Evolutionary conservation across 2,329 filamentous ascomycete species (phyloP).

Genomic region (Metarhizium guizhouense): DNA sequence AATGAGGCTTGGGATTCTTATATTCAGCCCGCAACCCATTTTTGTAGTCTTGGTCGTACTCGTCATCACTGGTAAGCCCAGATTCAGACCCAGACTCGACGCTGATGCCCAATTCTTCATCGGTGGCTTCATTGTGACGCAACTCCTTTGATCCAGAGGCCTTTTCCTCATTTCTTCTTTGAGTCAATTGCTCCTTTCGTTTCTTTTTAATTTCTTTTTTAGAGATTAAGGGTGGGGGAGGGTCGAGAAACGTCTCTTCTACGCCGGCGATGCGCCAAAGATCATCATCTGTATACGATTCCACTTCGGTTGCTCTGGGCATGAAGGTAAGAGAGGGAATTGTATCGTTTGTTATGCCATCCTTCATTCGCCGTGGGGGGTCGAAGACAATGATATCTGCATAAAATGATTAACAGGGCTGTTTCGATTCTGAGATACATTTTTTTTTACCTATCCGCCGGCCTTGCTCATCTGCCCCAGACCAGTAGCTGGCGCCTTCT

Average conservation of each 20-base stretch:
- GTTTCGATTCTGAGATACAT: background rate
- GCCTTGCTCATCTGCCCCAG: slow-evolving; percentile 10
- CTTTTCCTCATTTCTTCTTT: background rate
- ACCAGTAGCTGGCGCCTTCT: slow-evolving; percentile 18
- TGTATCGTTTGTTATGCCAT: slow-evolving; percentile 12
- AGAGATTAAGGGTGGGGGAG: slow-evolving; percentile 12
- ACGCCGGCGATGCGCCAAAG: slow-evolving; percentile 16
- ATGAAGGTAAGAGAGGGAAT: slow-evolving; percentile 18
- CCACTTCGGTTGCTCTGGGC: slow-evolving; percentile 19
- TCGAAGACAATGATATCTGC: slow-evolving; percentile 9
- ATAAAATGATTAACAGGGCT: background rate
- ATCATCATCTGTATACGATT: slow-evolving; percentile 19
- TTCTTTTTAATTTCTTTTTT: slow-evolving; percentile 9
- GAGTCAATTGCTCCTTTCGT: slow-evolving; percentile 9
- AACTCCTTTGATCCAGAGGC: slow-evolving; percentile 3
- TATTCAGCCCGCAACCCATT: slow-evolving; percentile 10
- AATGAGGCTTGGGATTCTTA: slow-evolving; percentile 10
- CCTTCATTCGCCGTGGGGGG: slow-evolving; percentile 13
- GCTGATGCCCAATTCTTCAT: background rate
- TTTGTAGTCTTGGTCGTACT: slow-evolving; percentile 15
- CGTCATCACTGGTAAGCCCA: slow-evolving; percentile 11
- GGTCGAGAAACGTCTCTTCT: slow-evolving; percentile 18
- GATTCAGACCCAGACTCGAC: slow-evolving; percentile 6
- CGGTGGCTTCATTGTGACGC: background rate
- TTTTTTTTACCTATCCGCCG: slow-evolving; percentile 11